Conservation (phyloP, 2,329 filamentous ascomycete species). For the Magnaporthiopsis incrustans region DNA sequence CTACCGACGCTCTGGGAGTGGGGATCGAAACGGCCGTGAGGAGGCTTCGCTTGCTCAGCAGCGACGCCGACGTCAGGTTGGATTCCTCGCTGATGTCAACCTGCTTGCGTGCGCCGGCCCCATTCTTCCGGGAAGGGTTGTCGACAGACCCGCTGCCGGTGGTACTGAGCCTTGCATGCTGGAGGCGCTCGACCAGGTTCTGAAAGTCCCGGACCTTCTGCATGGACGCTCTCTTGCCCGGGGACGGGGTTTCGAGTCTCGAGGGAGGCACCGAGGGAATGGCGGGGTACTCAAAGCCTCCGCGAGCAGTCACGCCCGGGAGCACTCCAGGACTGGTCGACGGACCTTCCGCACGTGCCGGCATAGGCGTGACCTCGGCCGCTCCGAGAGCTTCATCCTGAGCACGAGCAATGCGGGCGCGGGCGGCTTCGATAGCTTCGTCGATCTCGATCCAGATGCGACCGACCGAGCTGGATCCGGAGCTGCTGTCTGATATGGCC, state of each 20-base stretch:
- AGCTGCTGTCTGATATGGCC: not conserved
- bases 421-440: not conserved
- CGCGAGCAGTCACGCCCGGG: not conserved
- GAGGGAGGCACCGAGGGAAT: not conserved
- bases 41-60: not conserved
- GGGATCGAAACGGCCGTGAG: not conserved
- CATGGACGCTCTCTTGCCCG: not conserved
- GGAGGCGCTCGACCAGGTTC: not conserved
- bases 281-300: not conserved
- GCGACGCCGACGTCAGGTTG: not conserved
- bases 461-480: not conserved
- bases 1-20: not conserved
- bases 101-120: no score
- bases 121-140: not conserved
- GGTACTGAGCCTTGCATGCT: not conserved
- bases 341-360: not conserved
- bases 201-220: not conserved
- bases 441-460: not conserved
- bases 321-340: not conserved
- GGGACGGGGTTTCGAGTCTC: not conserved
- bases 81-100: not conserved
- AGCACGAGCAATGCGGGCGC: not conserved
- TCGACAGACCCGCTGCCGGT: no score
- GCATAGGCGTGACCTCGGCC: not conserved
- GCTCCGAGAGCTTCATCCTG: not conserved